phyloP scores from a whole-genome alignment of 805 yeast genomes.

The Zygoascus flipseniorum region DNA sequence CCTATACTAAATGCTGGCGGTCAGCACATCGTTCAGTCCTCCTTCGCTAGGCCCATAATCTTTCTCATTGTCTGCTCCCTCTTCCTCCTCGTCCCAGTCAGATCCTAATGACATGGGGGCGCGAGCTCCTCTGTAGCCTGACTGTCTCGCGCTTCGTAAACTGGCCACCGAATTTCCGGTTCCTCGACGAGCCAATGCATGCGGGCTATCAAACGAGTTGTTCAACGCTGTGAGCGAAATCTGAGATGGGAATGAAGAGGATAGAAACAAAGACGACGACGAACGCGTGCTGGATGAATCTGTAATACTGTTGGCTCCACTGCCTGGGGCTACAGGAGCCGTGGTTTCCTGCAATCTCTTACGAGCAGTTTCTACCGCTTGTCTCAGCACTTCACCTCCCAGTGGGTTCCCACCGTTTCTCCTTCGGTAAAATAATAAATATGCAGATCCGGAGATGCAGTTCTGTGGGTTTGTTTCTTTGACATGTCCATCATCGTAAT shows the following conservation, averaged over 20 bases:
- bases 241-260: constrained; percentile 3
- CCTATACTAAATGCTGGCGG: not conserved
- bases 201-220: not conserved
- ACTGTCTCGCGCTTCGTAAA: not conserved
- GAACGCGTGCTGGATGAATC: not conserved
- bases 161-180: not conserved
- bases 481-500: constrained; percentile 59
- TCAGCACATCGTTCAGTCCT: not conserved
- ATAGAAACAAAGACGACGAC: not conserved
- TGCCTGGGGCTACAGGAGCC: not conserved
- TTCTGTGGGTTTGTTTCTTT: constrained; percentile 47
- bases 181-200: not conserved
- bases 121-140: not conserved
- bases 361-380: constrained; percentile 9
- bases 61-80: not conserved
- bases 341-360: not conserved
- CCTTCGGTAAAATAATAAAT: constrained; percentile 73
- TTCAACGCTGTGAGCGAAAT: not conserved
- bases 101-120: not conserved
- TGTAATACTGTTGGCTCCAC: not conserved
- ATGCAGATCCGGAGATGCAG: constrained; percentile 67
- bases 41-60: constrained; percentile 1
- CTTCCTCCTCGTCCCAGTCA: constrained; percentile 3
- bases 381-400: constrained; percentile 18
- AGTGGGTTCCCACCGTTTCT: constrained; percentile 19